Evolutionary conservation across 805 yeast genomes (phyloP).

Genomic region (Priceomyces fermenticarens): DNA sequence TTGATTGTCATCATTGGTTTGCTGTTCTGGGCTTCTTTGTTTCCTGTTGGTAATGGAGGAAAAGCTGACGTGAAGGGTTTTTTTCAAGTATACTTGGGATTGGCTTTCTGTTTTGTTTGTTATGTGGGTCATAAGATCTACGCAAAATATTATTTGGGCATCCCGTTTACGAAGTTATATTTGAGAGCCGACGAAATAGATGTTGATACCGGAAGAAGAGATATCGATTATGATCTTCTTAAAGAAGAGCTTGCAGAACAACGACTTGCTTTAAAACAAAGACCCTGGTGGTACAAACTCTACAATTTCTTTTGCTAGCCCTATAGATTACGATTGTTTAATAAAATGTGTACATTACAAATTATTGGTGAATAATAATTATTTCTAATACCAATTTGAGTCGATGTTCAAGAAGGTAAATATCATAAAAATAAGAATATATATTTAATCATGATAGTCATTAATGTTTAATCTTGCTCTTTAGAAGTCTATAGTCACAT

Average conservation of each 20-base stretch:
- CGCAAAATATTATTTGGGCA: conserved; percentile 6
- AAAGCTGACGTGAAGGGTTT: conserved; percentile 28
- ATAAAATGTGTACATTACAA: too few species aligned
- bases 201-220: conserved; percentile 43
- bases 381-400: too few species aligned
- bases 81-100: conserved; percentile 38
- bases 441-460: too few species aligned
- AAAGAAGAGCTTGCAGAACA: conserved; percentile 43
- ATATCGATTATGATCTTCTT: conserved; percentile 33
- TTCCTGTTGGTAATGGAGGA: conserved; percentile 39
- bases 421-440: too few species aligned
- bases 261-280: conserved; percentile 11
- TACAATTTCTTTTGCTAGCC: conserved; percentile 4
- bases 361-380: too few species aligned
- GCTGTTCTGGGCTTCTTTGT: conserved; percentile 66
- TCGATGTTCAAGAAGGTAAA: too few species aligned
- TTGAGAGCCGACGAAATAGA: conserved; percentile 34
- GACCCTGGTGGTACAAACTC: conserved; percentile 4
- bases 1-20: conserved; percentile 46
- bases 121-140: conserved; percentile 40
- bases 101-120: conserved; percentile 23
- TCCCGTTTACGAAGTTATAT: conserved; percentile 16
- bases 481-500: not conserved
- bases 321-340: too few species aligned
- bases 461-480: too few species aligned